A percentile compares a stretch with the other conserved stretches of the same genome.
Evolutionary conservation across 2,329 filamentous ascomycete genomes (phyloP).

Genomic region (Atkinsonella hypoxylon): DNA sequence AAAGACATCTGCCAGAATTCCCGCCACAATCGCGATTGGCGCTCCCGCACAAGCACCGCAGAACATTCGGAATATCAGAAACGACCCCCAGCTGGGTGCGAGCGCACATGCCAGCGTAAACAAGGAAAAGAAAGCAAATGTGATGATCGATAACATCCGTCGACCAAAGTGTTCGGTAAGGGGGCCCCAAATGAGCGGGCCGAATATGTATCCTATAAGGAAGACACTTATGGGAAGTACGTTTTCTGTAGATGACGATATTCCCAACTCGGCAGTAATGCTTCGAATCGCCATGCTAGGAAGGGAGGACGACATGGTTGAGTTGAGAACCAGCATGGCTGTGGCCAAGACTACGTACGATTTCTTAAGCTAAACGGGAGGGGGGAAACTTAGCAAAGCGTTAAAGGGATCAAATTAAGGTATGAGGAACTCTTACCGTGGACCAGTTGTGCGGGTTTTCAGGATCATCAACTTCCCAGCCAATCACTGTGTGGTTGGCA

Average conservation of each 20-base stretch:
- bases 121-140: constrained; percentile 32
- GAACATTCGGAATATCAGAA: constrained; percentile 43
- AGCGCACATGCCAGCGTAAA: constrained; percentile 42
- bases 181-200: constrained; percentile 50
- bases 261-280: constrained; percentile 44
- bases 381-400: neutral
- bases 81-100: constrained; percentile 34
- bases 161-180: constrained; percentile 52
- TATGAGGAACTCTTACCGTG: constrained; percentile 14
- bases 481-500: constrained; percentile 25
- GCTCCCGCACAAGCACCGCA: constrained; percentile 38
- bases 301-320: constrained; percentile 52
- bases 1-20: constrained; percentile 54
- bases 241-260: constrained; percentile 33
- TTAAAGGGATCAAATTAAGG: neutral
- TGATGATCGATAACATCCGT: constrained; percentile 27
- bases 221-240: constrained; percentile 52
- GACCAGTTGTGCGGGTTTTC: constrained; percentile 45
- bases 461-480: constrained; percentile 34
- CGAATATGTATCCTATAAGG: constrained; percentile 51
- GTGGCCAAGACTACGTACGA: constrained; percentile 38
- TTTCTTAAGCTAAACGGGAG: constrained; percentile 36
- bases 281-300: constrained; percentile 50
- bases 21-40: constrained; percentile 47
- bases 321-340: constrained; percentile 52